Base-by-base conservation (phyloP, 2,329 filamentous ascomycete genomes). In the Fusarium heterosporum region DNA sequence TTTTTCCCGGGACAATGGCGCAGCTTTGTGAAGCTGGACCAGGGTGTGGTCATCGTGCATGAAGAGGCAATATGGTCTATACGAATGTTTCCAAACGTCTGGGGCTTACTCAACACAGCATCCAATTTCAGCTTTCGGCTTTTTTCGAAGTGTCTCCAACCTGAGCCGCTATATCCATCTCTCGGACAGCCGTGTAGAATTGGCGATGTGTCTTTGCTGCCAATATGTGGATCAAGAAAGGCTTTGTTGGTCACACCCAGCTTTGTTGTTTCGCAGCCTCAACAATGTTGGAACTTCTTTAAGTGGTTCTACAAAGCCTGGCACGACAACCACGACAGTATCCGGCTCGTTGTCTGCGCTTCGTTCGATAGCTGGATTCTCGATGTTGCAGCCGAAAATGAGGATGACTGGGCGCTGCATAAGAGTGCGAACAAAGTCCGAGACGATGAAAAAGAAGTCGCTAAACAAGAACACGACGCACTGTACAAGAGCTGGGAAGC, bases 1-100 rank as follows among this genome's bases (percentile, higher is more conserved):
- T 68, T 80, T 13, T 71, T 71, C 1, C 34, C 77, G 8, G 84
- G 85, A 1, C 77, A 82, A 10, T 88, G 85, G 85, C 62, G 73
- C 6, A 75, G 74, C 17, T 87, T 88, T 61, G 29, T 73, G 10
- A 73, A 73, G 17, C 60, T 68, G 4, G 55, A 69, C 1, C 49
- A 69, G 40, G 74, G 77, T 19, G 62, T 71, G 47, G 71, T 85
- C 12, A 80, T 86, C 34, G 72, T 86, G 4, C 82, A 86, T 58
- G 82, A 85, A 69, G 74, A 78, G 13, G 75, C 75, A 6, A 63
- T 78, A 11, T 77, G 74, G 70, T 72, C 73, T 7, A 60, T 83
- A 8, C 75, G 80, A 9, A 73, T 74, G 4, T 78, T 85, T 46
- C 81, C 82, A 2, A 60, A 68, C 0, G 63, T 85, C 11, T 38